A percentile compares a stretch with the other conserved stretches of the same genome.
phyloP scores from a whole-genome alignment of 352 stramenopile species.

The Globisporangium nagaii region DNA sequence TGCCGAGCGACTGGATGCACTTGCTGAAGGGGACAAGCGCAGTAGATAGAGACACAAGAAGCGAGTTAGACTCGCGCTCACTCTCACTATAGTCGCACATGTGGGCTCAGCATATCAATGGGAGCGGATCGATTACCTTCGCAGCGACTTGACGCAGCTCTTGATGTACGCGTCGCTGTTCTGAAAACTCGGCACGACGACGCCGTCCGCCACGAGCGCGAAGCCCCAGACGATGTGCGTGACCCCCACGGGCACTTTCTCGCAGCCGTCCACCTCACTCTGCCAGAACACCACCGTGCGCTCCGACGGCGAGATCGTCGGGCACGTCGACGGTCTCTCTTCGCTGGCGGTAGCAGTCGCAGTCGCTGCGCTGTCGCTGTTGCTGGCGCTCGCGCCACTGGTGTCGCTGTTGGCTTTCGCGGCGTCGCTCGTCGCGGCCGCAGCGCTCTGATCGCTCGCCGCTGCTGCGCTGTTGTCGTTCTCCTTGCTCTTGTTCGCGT shows the following conservation, averaged over 20 bases:
- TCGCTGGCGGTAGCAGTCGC: neutral
- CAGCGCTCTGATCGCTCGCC: neutral
- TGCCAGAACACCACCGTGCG: constrained; percentile 79
- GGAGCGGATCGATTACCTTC: constrained; percentile 18
- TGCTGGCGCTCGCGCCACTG: constrained; percentile 5
- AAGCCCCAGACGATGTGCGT: constrained; percentile 77
- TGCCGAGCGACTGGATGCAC: constrained; percentile 54
- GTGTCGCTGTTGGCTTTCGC: constrained; percentile 2
- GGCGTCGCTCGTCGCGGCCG: neutral
- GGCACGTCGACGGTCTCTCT: constrained; percentile 13
- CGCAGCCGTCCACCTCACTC: constrained; percentile 65
- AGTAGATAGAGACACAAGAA: neutral
- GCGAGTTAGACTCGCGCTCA: no score
- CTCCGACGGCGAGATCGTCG: constrained; percentile 31
- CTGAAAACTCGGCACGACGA: constrained; percentile 54
- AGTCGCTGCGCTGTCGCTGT: constrained; percentile 1
- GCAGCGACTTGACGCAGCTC: constrained; percentile 51
- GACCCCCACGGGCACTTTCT: constrained; percentile 56
- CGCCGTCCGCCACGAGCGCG: constrained; percentile 47
- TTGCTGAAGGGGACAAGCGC: constrained; percentile 15
- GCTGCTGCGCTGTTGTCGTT: constrained; percentile 1
- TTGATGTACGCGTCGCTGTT: constrained; percentile 46
- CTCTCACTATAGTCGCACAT: no score
- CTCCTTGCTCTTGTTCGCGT: constrained; percentile 17
- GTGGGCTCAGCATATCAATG: no score